Base-by-base conservation (phyloP, 768 basidiomycete genomes). In the Melanogaster broomeanus region DNA sequence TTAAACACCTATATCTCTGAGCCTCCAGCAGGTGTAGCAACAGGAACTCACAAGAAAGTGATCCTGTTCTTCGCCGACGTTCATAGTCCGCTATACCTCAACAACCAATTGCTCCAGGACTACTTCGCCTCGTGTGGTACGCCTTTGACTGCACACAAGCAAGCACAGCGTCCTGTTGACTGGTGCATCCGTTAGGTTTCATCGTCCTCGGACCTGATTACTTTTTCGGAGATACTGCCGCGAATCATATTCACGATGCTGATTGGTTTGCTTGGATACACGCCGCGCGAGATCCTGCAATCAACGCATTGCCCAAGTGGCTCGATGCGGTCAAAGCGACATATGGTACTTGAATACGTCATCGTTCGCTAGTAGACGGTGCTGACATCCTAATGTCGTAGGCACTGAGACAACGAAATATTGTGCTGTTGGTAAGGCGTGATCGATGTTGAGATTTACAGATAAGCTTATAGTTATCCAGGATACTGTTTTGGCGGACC, bases 401-500 rank as follows among this genome's bases (percentile, higher is more conserved):
- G 70, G 69, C 3, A 49, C 58, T 0, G 58, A 59, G 30, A 73
- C 71, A 10, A 67, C 74, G 2, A 67, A 72, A 22, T 81, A 77
- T 42, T 65, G 57, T 13, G 69, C 77, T 1, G 76, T 75, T 40
- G 80, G 78, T 77, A 48, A 33, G 74, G 57, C 11, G 4, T 55
- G 15, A 25, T 13, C 4, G 9, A 15, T 22, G 5, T 4, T 19
- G n/a, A 12, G 37, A 13, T 11, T 27, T 9, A 15, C 11, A 21
- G 11, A 3, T 10, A 19, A 5, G 24, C 31, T 4, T 2, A 1
- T 18, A 10, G 44, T 33, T 19, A n/a, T 19, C 13, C 27, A 81
- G 80, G 81, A 4, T 82, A 83, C 45, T 85, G 80, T 59, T 82
- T 82, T 52, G 80, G 81, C 3, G 82, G 69, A 6, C 74, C 80